Base-by-base conservation (phyloP, 768 basidiomycete species). In the Agaricus sinodeliciosus region DNA sequence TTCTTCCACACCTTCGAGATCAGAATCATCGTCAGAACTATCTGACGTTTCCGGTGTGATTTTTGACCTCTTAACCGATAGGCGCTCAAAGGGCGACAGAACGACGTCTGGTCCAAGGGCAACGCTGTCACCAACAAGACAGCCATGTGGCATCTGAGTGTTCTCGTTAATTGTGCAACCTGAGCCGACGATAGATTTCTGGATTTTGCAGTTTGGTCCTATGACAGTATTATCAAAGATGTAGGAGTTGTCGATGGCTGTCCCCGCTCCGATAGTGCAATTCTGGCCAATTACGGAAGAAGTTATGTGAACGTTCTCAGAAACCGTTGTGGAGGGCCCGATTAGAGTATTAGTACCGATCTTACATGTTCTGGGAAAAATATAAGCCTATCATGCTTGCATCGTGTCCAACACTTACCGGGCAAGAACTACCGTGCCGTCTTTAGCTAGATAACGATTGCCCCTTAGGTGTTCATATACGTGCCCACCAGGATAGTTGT, bases 391-490 rank as follows among this genome's bases (percentile, higher is more conserved):
- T 3, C 19, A 37, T 19, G 43, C 13, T 48, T 3, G 43, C 40
- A 19, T 58, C 18, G 43, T 22, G 52, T 49, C 8, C 34, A 26
- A 46, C 45, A 57, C 78, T 49, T 63, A 92, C 91, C 94, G 78
- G n/a, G 93, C 87, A 18, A 98, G 79, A 26, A 78, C 62, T 55
- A 96, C 87, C 3, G 87, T 79, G 57, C 81, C 78, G 57, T 88
- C 84, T 59, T 84, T 81, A 16, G 93, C 82, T 56, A 94, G 79
- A 63, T 98, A 99, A 59, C 87, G 85, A 68, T 94, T 91, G 5
- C 92, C 93, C 26, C 87, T 80, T 34, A 86, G 78, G 62, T 94
- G 84, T 63, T 95, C 90, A 64, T 97, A 98, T 35, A 75, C 63
- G 52, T 87, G 83, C 5, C 85, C 85, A 12, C 85, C 80, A 2